These are phyloP conservation scores for Apiotrichum brassicae DNA, from an alignment of 1,284 basidiomycete genomes.

Conservation along the genomic window DNA sequence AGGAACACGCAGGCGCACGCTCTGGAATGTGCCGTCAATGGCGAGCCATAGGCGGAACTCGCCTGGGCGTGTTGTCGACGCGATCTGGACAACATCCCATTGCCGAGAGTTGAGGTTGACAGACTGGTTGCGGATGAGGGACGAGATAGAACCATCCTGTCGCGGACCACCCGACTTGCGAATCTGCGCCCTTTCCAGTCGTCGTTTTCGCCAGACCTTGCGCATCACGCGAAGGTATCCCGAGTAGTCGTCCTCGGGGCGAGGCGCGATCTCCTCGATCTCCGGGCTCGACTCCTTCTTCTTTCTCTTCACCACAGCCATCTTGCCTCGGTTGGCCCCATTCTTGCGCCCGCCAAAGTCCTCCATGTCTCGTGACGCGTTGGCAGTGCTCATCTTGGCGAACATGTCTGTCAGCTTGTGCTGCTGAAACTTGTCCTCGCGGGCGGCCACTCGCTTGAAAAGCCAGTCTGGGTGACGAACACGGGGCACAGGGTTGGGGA, in stretches of 20 bases:
- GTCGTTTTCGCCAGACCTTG: constrained; percentile 67
- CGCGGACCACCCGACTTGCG: constrained; percentile 47
- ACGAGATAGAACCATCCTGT: constrained; percentile 53
- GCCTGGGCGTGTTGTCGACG: constrained; percentile 67
- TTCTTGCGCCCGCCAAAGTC: constrained; percentile 52
- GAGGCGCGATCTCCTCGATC: constrained; percentile 47
- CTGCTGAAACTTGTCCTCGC: constrained; percentile 95
- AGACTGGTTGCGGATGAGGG: constrained; percentile 71
- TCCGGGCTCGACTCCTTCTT: constrained; percentile 30
- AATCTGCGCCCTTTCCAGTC: constrained; percentile 48
- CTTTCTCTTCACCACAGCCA: constrained; percentile 57
- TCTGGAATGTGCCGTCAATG: constrained; percentile 70
- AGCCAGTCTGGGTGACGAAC: constrained; percentile 98
- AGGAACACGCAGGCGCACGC: constrained; percentile 75
- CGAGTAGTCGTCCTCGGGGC: constrained; percentile 62
- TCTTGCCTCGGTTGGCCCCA: constrained; percentile 25
- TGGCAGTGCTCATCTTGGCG: constrained; percentile 49
- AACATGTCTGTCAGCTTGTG: constrained; percentile 98
- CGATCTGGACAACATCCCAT: constrained; percentile 93
- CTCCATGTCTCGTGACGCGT: constrained; percentile 28
- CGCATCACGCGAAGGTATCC: constrained; percentile 76
- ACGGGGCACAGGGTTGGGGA: constrained; percentile 91
- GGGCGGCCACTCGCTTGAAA: constrained; percentile 77
- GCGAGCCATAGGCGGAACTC: constrained; percentile 87
- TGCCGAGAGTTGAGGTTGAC: constrained; percentile 60